phyloP scores from a whole-genome alignment of 352 stramenopile species.

The Phytopythium mirpurense region DNA sequence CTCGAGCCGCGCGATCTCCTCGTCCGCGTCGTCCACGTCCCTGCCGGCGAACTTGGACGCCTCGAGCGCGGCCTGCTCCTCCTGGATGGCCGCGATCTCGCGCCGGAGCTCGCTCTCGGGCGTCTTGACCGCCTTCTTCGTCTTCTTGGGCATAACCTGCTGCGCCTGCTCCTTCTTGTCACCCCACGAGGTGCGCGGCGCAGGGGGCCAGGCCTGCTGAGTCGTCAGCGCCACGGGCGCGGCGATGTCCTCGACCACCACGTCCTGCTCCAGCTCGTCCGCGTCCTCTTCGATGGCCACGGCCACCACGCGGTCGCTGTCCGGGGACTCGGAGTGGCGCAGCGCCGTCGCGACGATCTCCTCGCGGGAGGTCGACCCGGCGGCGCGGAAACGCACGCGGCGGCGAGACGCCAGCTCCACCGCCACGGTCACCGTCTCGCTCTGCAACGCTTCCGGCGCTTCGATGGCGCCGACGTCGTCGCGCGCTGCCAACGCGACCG shows the following conservation, averaged over 20 bases:
- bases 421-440: slow-evolving; percentile 63
- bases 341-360: slow-evolving; percentile 63
- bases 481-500: slow-evolving; percentile 36
- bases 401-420: slow-evolving; percentile 47
- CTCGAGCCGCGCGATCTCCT: slow-evolving; percentile 67
- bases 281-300: slow-evolving; percentile 65
- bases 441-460: slow-evolving; percentile 41
- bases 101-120: slow-evolving; percentile 23
- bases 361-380: slow-evolving; percentile 45
- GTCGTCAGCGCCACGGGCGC: slow-evolving; percentile 17
- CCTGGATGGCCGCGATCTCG: slow-evolving; percentile 57
- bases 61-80: slow-evolving; percentile 57
- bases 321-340: slow-evolving; percentile 23
- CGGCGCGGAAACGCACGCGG: slow-evolving; percentile 51
- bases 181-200: slow-evolving; percentile 46
- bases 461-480: slow-evolving; percentile 67
- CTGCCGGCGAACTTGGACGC: slow-evolving; percentile 67
- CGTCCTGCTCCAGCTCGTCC: slow-evolving; percentile 5
- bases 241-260: slow-evolving; percentile 16
- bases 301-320: slow-evolving; percentile 45
- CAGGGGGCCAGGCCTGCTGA: slow-evolving; percentile 35
- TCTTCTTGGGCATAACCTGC: slow-evolving; percentile 13
- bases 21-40: slow-evolving; percentile 77
- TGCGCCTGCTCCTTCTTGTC: slow-evolving; percentile 17
- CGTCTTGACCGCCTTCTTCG: slow-evolving; percentile 10